Conservation (phyloP, 2,329 filamentous ascomycete genomes). For the Lecanicillium sp. region DNA sequence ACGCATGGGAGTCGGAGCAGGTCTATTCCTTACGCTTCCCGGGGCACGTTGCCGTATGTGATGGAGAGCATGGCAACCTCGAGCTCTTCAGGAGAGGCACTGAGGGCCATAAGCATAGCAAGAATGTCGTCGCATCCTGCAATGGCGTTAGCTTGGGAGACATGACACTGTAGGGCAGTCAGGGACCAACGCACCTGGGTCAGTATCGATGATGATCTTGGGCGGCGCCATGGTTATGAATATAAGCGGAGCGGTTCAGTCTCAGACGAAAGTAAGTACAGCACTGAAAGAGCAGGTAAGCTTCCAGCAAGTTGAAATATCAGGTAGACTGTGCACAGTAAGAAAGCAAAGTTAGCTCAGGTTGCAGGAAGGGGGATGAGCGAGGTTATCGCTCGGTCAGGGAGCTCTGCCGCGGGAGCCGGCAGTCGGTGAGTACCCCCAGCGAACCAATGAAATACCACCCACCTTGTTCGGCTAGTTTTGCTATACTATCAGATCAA, state of each 20-base stretch:
- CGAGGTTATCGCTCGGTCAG: too few relatives aligned
- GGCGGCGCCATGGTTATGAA: constrained; percentile 50
- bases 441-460: too few relatives aligned
- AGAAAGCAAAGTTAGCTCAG: too few relatives aligned
- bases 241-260: constrained; percentile 1
- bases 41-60: constrained; percentile 88
- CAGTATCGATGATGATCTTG: constrained; percentile 90
- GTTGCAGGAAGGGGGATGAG: too few relatives aligned
- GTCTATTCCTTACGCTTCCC: constrained; percentile 55
- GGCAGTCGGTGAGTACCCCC: neutral
- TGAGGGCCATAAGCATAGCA: constrained; percentile 79
- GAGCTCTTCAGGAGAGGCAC: constrained; percentile 73
- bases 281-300: too few relatives aligned
- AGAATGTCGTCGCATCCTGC: constrained; percentile 84
- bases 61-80: constrained; percentile 81
- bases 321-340: too few relatives aligned
- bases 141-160: constrained; percentile 8
- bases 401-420: too few relatives aligned
- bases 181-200: constrained; percentile 57
- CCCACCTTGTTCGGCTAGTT: too few relatives aligned
- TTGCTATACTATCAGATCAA: too few relatives aligned
- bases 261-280: too few relatives aligned
- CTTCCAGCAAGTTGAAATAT: too few relatives aligned
- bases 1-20: neutral
- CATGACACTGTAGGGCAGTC: neutral